These are phyloP conservation scores for Fusarium miscanthi DNA, from an alignment of 2,329 filamentous ascomycete species.

Conservation along the genomic window DNA sequence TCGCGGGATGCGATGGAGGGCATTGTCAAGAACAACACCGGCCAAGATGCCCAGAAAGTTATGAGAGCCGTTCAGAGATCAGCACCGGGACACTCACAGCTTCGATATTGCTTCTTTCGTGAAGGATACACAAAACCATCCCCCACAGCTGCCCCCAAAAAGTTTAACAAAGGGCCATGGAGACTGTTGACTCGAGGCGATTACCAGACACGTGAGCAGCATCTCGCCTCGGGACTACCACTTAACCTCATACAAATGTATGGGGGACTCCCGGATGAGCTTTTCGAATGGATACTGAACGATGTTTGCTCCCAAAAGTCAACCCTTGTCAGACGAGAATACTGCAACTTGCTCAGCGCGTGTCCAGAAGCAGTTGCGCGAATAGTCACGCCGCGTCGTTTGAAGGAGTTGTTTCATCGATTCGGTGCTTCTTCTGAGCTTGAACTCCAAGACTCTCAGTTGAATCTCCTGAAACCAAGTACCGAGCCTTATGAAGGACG, in stretches of 20 bases:
- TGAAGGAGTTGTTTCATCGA: constrained; percentile 66
- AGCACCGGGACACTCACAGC: constrained; percentile 51
- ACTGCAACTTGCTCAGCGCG: constrained; percentile 64
- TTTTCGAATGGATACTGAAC: constrained; percentile 74
- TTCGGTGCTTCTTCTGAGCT: constrained; percentile 67
- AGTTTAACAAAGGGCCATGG: constrained; percentile 57
- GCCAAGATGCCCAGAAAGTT: constrained; percentile 58
- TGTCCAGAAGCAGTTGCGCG: constrained; percentile 57
- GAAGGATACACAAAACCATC: constrained; percentile 45
- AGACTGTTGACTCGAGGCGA: constrained; percentile 59
- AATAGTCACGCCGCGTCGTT: constrained; percentile 57
- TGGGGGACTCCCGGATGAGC: constrained; percentile 66
- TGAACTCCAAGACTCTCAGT: constrained; percentile 41
- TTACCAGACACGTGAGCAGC: constrained; percentile 61
- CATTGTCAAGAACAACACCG: constrained; percentile 52
- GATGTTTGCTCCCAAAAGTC: constrained; percentile 68
- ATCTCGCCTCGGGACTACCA: constrained; percentile 71
- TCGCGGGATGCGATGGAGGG: constrained; percentile 43
- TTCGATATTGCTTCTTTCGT: constrained; percentile 64
- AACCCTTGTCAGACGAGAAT: constrained; percentile 68
- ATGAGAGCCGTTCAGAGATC: constrained; percentile 64
- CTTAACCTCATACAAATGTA: constrained; percentile 58
- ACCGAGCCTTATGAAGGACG: constrained; percentile 50
- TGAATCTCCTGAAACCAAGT: constrained; percentile 36
- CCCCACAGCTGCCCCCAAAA: constrained; percentile 44